These are phyloP conservation scores for Trichoderma oligosporum DNA, from an alignment of 2,329 filamentous ascomycete genomes.

Conservation along the genomic window DNA sequence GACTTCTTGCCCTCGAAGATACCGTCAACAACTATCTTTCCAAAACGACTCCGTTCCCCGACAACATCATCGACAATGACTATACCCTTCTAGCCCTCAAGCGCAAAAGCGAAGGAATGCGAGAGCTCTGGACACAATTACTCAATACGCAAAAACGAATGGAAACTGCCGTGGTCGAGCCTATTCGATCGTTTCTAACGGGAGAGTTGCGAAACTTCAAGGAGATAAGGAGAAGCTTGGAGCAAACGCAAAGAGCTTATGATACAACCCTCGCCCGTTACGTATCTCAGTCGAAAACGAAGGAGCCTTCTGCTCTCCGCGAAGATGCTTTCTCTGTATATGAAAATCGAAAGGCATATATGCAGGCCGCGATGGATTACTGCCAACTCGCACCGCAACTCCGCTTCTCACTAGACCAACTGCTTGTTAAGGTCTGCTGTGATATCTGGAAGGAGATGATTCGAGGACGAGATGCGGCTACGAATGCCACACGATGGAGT, in stretches of 20 bases:
- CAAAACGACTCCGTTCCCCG: slow-evolving; percentile 71
- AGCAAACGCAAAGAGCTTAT: slow-evolving; percentile 77
- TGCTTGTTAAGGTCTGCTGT: slow-evolving; percentile 78
- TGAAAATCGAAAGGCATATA: slow-evolving; percentile 83
- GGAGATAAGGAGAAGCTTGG: slow-evolving; percentile 71
- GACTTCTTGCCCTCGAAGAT: slow-evolving; percentile 71
- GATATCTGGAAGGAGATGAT: slow-evolving; percentile 89
- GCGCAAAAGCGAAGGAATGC: slow-evolving; percentile 77
- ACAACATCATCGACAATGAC: slow-evolving; percentile 88
- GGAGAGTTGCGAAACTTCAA: slow-evolving; percentile 83
- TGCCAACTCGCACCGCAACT: slow-evolving; percentile 84
- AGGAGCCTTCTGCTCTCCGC: slow-evolving; percentile 83
- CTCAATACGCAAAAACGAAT: slow-evolving; percentile 72
- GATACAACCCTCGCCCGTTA: slow-evolving; percentile 80
- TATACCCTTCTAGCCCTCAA: slow-evolving; percentile 86
- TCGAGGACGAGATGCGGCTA: slow-evolving; percentile 61
- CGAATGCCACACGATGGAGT: slow-evolving; percentile 62
- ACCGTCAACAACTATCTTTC: slow-evolving; percentile 73
- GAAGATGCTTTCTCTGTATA: slow-evolving; percentile 96
- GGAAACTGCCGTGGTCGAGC: slow-evolving; percentile 73
- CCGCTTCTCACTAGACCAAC: slow-evolving; percentile 75
- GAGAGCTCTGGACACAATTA: slow-evolving; percentile 81
- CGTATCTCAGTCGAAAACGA: slow-evolving; percentile 80
- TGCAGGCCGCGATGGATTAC: slow-evolving; percentile 91
- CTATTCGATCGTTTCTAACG: slow-evolving; percentile 71